Base-by-base conservation (phyloP, 2,329 filamentous ascomycete species). In the Rhytidhysteron rufulum region DNA sequence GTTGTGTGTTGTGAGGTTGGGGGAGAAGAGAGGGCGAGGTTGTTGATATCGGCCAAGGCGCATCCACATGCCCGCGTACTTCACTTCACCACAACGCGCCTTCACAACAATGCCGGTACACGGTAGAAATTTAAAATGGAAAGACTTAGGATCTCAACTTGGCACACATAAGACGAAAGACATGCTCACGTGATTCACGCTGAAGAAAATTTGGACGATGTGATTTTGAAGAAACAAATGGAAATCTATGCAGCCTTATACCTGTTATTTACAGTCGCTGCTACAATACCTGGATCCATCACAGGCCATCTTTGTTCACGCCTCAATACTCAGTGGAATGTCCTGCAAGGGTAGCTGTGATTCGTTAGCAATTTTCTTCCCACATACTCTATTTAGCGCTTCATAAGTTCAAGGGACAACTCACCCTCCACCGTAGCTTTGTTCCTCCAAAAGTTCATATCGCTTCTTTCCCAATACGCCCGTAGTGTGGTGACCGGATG, bases 391-490 rank as follows among this genome's bases (percentile, higher is more conserved):
- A n/a, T n/a, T n/a, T n/a, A n/a, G n/a, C n/a, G n/a, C n/a, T n/a
- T n/a, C n/a, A n/a, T n/a, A n/a, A n/a, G n/a, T n/a, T n/a, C 18
- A 34, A 19, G 8, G 19, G 5, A 31, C 11, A 18, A 65, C 69
- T 49, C 58, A 72, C 68, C 55, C 50, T 37, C 40, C 46, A 15
- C 55, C 61, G 48, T 95, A 96, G 44, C 84, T 77, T 58, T 85
- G 78, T 60, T 90, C 82, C 56, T 73, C 70, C 24, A 73, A 68
- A 56, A 86, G 60, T 57, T 94, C 82, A 67, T 83, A 80, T 65
- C 89, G 82, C 60, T 83, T 80, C 59, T 82, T 75, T 71, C 80
- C 80, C 46, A 73, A 63, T 31, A 75, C 75, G 43, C 40, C 42
- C 18, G 75, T 55, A 51, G 72, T 43, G 50, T 67, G 79, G 66